These are phyloP conservation scores for Zhuliangozyma blackwelliae DNA, from an alignment of 1,139 yeast species.

Conservation along the genomic window DNA sequence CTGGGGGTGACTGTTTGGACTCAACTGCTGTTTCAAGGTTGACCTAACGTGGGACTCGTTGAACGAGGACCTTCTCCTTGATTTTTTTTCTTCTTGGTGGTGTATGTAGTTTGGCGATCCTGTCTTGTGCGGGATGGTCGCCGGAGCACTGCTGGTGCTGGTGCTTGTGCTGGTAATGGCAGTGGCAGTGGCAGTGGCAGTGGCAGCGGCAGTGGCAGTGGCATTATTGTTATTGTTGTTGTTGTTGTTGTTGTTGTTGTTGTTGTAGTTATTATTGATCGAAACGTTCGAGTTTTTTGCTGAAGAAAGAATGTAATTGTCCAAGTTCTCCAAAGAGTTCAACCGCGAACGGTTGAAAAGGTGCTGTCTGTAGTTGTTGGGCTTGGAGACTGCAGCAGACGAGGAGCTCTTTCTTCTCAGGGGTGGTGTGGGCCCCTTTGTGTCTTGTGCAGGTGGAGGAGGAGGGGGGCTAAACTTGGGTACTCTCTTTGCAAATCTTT, in stretches of 20 bases:
- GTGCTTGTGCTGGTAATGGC: too few species aligned
- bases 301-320: constrained; percentile 38
- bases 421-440: constrained; percentile 4
- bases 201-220: background rate
- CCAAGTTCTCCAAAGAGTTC: constrained; percentile 41
- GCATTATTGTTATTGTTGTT: background rate
- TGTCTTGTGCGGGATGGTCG: constrained; percentile 1
- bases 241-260: constrained; percentile 1
- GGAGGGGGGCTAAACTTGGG: constrained; percentile 45
- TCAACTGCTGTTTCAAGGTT: constrained; percentile 22
- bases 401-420: constrained; percentile 9
- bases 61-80: constrained; percentile 39
- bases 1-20: constrained; percentile 3
- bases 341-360: constrained; percentile 39
- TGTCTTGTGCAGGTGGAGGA: constrained; percentile 12
- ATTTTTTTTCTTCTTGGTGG: constrained; percentile 14
- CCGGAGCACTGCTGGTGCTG: constrained; percentile 4
- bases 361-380: constrained; percentile 22
- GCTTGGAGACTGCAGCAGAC: constrained; percentile 7
- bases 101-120: constrained; percentile 6
- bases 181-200: too few species aligned
- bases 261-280: constrained; percentile 4
- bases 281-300: constrained; percentile 37
- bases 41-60: constrained; percentile 43
- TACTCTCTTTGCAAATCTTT: constrained; percentile 43